Evolutionary conservation across 192 early-diverging fungal species (phyloP), one percentile per base, ranked within the genome.

Genomic region (Rhizophagus sp.): DNA sequence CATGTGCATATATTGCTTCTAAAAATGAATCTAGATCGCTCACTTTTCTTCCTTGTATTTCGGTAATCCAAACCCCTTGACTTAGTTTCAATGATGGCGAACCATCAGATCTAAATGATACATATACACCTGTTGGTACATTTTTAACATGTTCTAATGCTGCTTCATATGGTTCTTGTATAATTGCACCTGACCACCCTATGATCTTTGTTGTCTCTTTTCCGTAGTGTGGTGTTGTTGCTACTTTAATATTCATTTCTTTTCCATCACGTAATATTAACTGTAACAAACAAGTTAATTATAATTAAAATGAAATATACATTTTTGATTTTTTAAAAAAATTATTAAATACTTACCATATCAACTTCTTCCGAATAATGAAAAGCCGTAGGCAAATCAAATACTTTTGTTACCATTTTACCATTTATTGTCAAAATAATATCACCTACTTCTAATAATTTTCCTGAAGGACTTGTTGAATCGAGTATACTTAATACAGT

Each of bases 111-210:
- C 87, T 90, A 81, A 79, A 84, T 2, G 90, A 86, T 70, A 89
- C 88, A 85, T 92, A 93, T 57, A 93, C 91, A 30, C 91, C 89
- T 1, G 85, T 85, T 17, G 92, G 91, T 3, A 90, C 87, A 49
- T 87, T 86, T 25, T 87, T 83, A 5, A 92, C 87, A 79, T 93
- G 92, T 82, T 91, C 90, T 62, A 91, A 81, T n/a, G 92, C 87
- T 9, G 93, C 89, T 76, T 90, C 90, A 82, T 93, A 89, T 44
- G 93, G 90, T 41, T 84, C 87, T 78, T 95, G 93, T 73, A 96
- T 89, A n/a, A 92, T 77, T 1, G 93, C 95, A 22, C 96, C 96
- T 39, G 93, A 91, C 96, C 96, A 98, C n/a, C 90, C 85, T 47
- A 98, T 83, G 0, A 96, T 87, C 36, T 91, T 89, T 10, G 86